These are phyloP conservation scores for Fusarium musae DNA, from an alignment of 2,329 filamentous ascomycete genomes.

Conservation along the genomic window DNA sequence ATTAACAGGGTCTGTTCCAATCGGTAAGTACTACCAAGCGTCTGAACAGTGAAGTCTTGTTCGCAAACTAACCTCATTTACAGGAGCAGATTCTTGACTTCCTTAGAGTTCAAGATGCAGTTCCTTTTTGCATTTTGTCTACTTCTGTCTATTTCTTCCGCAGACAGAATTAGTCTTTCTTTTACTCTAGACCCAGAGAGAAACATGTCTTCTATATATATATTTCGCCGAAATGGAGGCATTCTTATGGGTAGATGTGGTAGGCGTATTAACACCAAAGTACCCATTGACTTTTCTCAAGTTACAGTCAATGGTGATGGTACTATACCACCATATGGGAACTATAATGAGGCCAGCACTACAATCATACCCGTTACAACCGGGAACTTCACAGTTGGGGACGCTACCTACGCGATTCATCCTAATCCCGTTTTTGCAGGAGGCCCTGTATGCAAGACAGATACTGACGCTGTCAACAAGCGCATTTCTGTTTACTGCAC, in stretches of 20 bases:
- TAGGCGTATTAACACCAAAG: fast-evolving
- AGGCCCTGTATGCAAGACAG: neutral
- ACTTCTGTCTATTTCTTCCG: neutral
- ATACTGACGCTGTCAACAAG: fast-evolving
- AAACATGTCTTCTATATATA: fast-evolving
- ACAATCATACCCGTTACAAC: fast-evolving
- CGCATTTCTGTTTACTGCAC: neutral
- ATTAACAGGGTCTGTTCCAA: fast-evolving
- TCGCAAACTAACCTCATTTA: neutral
- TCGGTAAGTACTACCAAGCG: neutral
- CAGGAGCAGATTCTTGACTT: neutral
- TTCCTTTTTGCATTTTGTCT: neutral
- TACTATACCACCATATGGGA: fast-evolving
- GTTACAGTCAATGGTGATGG: fast-evolving
- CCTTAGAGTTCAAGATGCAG: neutral
- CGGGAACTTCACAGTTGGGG: neutral
- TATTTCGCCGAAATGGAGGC: fast-evolving
- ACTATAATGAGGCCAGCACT: fast-evolving
- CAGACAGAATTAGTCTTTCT: fast-evolving
- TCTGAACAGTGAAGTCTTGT: neutral
- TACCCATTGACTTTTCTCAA: fast-evolving
- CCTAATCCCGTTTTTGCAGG: neutral
- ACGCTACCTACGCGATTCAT: fast-evolving
- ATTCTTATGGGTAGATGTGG: fast-evolving
- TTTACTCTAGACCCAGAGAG: fast-evolving